phyloP scores from a whole-genome alignment of 768 basidiomycete genomes.

The Pulveroboletus sp. region DNA sequence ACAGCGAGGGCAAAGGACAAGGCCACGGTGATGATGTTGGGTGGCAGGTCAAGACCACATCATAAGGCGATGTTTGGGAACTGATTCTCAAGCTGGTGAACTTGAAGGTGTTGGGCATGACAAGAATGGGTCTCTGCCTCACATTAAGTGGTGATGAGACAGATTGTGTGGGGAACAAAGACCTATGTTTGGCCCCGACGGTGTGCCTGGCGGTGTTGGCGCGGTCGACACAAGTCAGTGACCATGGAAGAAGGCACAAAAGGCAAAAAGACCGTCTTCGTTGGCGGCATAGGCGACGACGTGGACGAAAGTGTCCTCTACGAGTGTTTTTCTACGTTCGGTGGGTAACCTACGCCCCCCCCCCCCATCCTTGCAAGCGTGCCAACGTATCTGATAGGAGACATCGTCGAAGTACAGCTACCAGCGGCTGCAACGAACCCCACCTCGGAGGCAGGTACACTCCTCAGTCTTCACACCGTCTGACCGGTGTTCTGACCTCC shows the following conservation, averaged over 20 bases:
- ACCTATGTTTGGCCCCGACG: slow-evolving; percentile 2
- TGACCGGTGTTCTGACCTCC: slow-evolving; percentile 2
- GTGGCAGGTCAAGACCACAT: not conserved
- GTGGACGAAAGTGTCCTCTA: slow-evolving; percentile 75
- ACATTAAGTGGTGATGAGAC: not conserved
- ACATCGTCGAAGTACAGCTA: slow-evolving; percentile 87
- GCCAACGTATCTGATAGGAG: slow-evolving; percentile 48
- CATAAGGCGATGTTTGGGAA: not conserved
- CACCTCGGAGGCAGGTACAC: slow-evolving; percentile 52
- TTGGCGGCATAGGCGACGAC: slow-evolving; percentile 80
- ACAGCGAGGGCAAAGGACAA: not conserved
- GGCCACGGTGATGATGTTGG: too few relatives aligned
- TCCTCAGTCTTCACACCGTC: not conserved
- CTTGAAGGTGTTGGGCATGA: not conserved
- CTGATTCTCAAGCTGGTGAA: slow-evolving; percentile 1
- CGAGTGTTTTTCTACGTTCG: slow-evolving; percentile 83
- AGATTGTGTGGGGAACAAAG: slow-evolving; percentile 10
- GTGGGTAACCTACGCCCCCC: slow-evolving; percentile 37
- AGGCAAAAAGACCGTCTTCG: slow-evolving; percentile 80
- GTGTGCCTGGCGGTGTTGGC: not conserved
- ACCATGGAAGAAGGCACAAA: slow-evolving; percentile 78
- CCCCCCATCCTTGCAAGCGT: not conserved
- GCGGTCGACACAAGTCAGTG: not conserved
- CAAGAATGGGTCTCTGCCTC: not conserved
- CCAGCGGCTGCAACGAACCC: slow-evolving; percentile 76